These are phyloP conservation scores for Trichoderma koningii DNA, from an alignment of 2,329 filamentous ascomycete genomes.

Conservation along the genomic window DNA sequence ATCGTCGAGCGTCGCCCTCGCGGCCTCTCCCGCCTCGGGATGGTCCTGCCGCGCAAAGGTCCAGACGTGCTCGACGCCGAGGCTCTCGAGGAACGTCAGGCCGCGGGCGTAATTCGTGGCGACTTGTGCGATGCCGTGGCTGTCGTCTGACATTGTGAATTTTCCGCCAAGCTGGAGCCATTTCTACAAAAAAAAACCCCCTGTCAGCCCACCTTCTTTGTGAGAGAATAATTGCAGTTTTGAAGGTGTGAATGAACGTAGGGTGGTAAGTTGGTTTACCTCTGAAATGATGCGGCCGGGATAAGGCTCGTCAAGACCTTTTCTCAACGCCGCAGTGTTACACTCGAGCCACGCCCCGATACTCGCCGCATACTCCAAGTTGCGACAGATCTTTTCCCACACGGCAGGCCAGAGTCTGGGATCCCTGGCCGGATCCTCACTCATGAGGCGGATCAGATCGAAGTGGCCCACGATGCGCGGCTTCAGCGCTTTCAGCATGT, in stretches of 20 bases:
- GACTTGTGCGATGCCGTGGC: conserved; percentile 83
- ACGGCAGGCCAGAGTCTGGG: conserved; percentile 62
- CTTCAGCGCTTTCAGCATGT: conserved; percentile 72
- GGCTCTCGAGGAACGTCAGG: conserved; percentile 67
- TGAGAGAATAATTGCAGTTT: too few relatives aligned
- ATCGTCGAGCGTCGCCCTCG: conserved; percentile 45
- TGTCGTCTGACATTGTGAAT: conserved; percentile 94
- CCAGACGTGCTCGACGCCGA: conserved; percentile 67
- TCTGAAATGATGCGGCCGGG: conserved; percentile 76
- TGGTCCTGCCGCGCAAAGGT: conserved; percentile 48
- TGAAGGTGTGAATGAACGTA: too few relatives aligned
- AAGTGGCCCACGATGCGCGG: conserved; percentile 91
- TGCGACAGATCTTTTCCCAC: conserved; percentile 74
- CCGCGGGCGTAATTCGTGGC: conserved; percentile 78
- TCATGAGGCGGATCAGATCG: conserved; percentile 83
- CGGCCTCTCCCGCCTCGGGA: conserved; percentile 35
- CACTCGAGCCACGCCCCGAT: conserved; percentile 87
- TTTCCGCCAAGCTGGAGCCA: conserved; percentile 73
- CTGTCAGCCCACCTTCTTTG: too few relatives aligned
- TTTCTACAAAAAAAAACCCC: conserved; percentile 54
- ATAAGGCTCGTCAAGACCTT: conserved; percentile 90
- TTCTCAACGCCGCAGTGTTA: conserved; percentile 83
- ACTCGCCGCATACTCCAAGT: conserved; percentile 67
- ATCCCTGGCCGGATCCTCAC: conserved; percentile 65
- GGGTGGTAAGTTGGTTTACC: too few relatives aligned